Base-by-base conservation (phyloP, 495 filamentous ascomycete genomes). In the Penicillium maclennaniae region DNA sequence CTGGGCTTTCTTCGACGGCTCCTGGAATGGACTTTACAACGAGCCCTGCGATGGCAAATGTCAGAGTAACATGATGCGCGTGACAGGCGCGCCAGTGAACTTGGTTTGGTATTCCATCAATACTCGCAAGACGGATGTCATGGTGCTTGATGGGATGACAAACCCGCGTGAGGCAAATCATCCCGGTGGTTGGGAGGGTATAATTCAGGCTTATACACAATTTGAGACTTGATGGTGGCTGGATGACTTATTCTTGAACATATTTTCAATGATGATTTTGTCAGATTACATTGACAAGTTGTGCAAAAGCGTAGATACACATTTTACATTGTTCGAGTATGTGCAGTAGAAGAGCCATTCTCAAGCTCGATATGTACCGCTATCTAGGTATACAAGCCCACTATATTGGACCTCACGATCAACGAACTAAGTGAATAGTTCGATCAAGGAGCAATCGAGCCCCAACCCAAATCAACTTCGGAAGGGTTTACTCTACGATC, bases 131-230 rank as follows among this genome's bases (percentile, higher is more conserved):
- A 66, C 66, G 20, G 66, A 67, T 36, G 75, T 78, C n/a, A 62
- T 80, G 55, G 61, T 80, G 3, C 45, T 71, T 15, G 62, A 69
- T 47, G 57, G 59, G 10, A 59, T 56, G 47, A 61, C 44, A 1
- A 64, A 76, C 42, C 69, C 65, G 10, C 59, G 51, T 17, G 66
- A 76, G 59, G 48, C 53, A 9, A 60, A 69, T 6, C 81, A 80
- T 43, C 70, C 70, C 6, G 82, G 82, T 20, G 73, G 76, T 23
- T 84, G 81, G 79, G 82, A 80, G 21, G 78, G 69, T 10, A 68
- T 79, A 46, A 72, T 84, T 52, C 81, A 71, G 31, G 75, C 65
- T n/a, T 71, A 71, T 51, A 44, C 53, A 3, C 48, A 69, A 41
- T 69, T 69, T 45, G 58, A 51, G 25, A 37, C 45, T 26, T 66